Evolutionary conservation across 2,329 filamentous ascomycete species (phyloP), one percentile per base, ranked within the genome.

Genomic region (Botryotinia globosa): DNA sequence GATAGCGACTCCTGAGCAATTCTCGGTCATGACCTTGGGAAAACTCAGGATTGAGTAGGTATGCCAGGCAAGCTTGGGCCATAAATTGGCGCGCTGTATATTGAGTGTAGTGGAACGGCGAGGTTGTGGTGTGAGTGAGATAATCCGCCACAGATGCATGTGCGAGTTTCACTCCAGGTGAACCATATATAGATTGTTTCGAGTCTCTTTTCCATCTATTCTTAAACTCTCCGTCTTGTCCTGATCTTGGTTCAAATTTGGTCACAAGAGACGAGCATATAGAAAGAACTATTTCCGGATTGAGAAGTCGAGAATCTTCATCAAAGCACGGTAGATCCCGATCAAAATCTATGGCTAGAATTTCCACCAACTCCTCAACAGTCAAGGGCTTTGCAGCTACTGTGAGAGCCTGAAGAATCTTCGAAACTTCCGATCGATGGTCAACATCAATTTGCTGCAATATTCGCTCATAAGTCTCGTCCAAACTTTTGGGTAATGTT

Each of bases 391-490:
- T 62, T 20, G 42, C 63, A 14, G 78, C 76, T 9, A 75, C 75
- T n/a, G 76, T 72, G 5, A 81, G 69, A 64, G 74, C 77, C 67
- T 77, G 74, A n/a, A 81, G 74, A 34, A 78, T 74, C 14, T 67
- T 75, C 29, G 75, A 54, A 5, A 76, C 76, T 44, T 76, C 69
- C 42, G 67, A 18, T 32, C 72, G 56, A 72, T 76, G 59, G 3
- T 34, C 64, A 2, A 76, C 71, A 45, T 77, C 72, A 58, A 81
- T 81, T 7, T 72, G 74, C 3, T 56, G 48, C 12, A 82, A 73
- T 56, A 83, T 82, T 42, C 80, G 78, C 29, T 77, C 76, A 66
- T 83, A 83, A 10, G 81, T 82, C 25, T 81, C 77, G 48, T 82
- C 78, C 20, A 83, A 73, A 25, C 75, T 77, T 63, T 73, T 79